Conservation (phyloP, 176 grass and related monocot genomes). For the Melocanna baccifera region DNA sequence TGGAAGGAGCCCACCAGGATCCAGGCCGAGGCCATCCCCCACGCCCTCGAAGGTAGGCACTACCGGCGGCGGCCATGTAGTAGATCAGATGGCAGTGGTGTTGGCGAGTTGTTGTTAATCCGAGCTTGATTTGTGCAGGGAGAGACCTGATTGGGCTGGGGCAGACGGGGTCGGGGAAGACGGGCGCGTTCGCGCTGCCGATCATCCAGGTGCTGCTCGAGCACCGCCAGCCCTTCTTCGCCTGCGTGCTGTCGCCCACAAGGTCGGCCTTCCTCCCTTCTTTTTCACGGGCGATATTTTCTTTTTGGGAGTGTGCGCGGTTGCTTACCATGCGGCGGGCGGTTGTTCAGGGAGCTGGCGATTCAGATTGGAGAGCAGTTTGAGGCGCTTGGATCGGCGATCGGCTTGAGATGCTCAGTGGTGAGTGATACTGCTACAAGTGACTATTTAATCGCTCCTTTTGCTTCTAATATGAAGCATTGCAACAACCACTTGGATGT, state of each 20-base stretch:
- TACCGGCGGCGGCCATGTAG: background rate
- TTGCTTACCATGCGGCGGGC: background rate
- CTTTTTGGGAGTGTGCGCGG: background rate
- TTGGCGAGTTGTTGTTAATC: background rate
- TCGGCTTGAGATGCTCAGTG: constrained; percentile 64
- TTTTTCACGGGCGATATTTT: background rate
- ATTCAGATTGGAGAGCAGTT: constrained; percentile 96
- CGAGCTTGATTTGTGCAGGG: constrained; percentile 30
- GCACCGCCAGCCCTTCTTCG: constrained; percentile 64
- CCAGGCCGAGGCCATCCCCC: constrained; percentile 51
- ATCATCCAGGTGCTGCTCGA: constrained; percentile 72
- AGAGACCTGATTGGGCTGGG: constrained; percentile 82
- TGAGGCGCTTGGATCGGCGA: constrained; percentile 71
- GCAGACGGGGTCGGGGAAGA: constrained; percentile 92
- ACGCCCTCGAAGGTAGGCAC: constrained; percentile 52
- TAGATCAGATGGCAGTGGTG: background rate
- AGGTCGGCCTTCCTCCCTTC: constrained; percentile 24
- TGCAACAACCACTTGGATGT: background rate
- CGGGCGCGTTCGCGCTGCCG: constrained; percentile 76
- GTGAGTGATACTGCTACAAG: constrained; percentile 40
- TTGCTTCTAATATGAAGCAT: background rate
- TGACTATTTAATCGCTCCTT: background rate
- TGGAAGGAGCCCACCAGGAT: constrained; percentile 59
- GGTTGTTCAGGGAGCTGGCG: constrained; percentile 68
- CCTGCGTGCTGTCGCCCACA: constrained; percentile 72